Base-by-base conservation (phyloP, 768 basidiomycete species). In the Pleurotus platypus region DNA sequence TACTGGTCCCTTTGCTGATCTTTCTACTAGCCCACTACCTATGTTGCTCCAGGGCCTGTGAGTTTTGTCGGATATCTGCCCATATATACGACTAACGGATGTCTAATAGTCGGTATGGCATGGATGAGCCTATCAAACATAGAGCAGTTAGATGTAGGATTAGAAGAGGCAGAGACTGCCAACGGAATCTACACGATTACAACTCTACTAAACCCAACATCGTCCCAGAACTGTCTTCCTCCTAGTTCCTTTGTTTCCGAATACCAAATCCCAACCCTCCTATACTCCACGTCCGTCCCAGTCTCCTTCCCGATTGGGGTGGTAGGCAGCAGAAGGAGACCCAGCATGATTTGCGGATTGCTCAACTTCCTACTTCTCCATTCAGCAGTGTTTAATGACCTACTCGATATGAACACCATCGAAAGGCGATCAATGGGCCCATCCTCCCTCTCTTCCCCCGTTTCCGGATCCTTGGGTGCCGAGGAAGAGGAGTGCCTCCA, bases 41-140 rank as follows among this genome's bases (percentile, higher is more conserved):
- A 68, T 60, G 61, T 56, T 20, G 62, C 62, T 37, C 67, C 67
- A 27, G 67, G 66, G 27, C 67, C 67, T 22, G 67, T 68, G 30
- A 62, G 66, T 35, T 2, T 53, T 11, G 11, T 20, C 27, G 13
- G 7, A 8, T 38, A 24, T 20, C 49, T 26, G 16, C 0, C 27
- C 37, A 9, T 46, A 15, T 6, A 5, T 15, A 7, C 3, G 26
- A 18, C 46, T 1, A 55, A 40, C 42, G 6, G 2, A 27, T 9
- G 30, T 11, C 30, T 35, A 35, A 11, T 18, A 66, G 65, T 61
- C 64, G 46, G 64, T 65, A 43, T 66, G 65, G 65, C 51, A 55
- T 18, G 65, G 65, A 20, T 66, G 55, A 61, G 37, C 24, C 24
- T 5, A 26, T 26, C 24, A 35, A 35, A 35, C 8, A 35, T 3